These are phyloP conservation scores for Primulina tabacum DNA, from an alignment of 257 asterid species.

Conservation along the genomic window DNA sequence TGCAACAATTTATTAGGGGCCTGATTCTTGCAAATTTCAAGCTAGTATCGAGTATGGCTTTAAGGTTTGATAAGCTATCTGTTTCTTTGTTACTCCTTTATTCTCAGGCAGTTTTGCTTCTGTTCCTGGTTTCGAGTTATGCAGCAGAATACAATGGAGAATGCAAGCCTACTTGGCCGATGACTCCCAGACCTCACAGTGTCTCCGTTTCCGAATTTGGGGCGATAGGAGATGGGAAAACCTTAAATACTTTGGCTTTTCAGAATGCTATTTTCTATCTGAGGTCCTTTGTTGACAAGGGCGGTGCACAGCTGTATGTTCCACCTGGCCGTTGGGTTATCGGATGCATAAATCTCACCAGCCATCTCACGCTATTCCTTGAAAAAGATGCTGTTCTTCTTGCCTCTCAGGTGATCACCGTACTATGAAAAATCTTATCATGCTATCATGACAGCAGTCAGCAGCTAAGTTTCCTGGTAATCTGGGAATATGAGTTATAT, in stretches of 20 bases:
- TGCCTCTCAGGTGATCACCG: slow-evolving; percentile 72
- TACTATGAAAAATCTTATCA: background rate
- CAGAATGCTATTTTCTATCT: slow-evolving; percentile 97
- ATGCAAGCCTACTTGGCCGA: slow-evolving; percentile 63
- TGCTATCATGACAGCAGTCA: background rate
- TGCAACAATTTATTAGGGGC: background rate
- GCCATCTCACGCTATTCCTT: slow-evolving; percentile 92
- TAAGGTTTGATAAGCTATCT: background rate
- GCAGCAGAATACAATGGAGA: slow-evolving; percentile 53
- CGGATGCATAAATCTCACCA: slow-evolving; percentile 83
- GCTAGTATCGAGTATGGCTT: background rate
- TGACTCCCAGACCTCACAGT: slow-evolving; percentile 93
- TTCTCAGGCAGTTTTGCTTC: slow-evolving; percentile 63
- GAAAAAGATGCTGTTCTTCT: slow-evolving; percentile 87
- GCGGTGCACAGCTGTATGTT: slow-evolving; percentile 96
- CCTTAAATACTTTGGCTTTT: slow-evolving; percentile 81
- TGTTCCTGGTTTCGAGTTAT: slow-evolving; percentile 48
- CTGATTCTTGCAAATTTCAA: background rate
- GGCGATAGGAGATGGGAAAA: slow-evolving; percentile 92
- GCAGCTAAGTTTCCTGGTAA: background rate
- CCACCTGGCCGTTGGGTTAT: slow-evolving; percentile 92
- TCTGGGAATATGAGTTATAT: slow-evolving; percentile 2
- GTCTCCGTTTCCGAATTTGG: slow-evolving; percentile 91
- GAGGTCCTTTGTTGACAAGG: slow-evolving; percentile 89
- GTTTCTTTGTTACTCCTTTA: slow-evolving; percentile 18